phyloP scores from a whole-genome alignment of 2,329 filamentous ascomycete genomes.

The Curvularia verruculosa region DNA sequence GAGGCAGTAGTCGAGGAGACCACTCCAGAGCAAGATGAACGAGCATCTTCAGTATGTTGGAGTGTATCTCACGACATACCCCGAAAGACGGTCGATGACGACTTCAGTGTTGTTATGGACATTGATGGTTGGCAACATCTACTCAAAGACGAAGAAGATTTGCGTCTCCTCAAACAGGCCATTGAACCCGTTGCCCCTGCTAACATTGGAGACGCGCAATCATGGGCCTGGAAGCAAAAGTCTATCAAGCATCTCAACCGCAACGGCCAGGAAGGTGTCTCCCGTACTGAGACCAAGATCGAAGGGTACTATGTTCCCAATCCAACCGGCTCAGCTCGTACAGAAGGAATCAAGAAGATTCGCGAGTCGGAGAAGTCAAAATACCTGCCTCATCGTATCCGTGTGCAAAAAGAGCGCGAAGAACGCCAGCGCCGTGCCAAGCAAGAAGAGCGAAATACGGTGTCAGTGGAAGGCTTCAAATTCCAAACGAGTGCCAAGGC shows the following conservation, averaged over 20 bases:
- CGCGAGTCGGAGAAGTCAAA: slow-evolving; percentile 97
- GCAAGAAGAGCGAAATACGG: slow-evolving; percentile 59
- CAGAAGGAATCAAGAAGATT: slow-evolving; percentile 94
- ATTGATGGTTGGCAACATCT: slow-evolving; percentile 73
- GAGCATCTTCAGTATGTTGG: slow-evolving; percentile 64
- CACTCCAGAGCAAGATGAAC: slow-evolving; percentile 47
- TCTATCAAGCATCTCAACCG: slow-evolving; percentile 73
- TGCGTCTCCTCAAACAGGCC: slow-evolving; percentile 61
- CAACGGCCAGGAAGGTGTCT: slow-evolving; percentile 61
- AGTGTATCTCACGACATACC: slow-evolving; percentile 65
- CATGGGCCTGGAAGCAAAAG: slow-evolving; percentile 75
- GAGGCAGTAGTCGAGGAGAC: slow-evolving; percentile 39
- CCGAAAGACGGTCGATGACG: slow-evolving; percentile 69
- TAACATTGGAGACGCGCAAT: slow-evolving; percentile 62
- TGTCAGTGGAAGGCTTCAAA: slow-evolving; percentile 55
- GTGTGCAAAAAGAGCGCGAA: slow-evolving; percentile 88
- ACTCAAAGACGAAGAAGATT: slow-evolving; percentile 72
- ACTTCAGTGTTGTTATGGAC: slow-evolving; percentile 67
- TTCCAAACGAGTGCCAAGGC: slow-evolving; percentile 72
- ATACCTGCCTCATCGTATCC: slow-evolving; percentile 96
- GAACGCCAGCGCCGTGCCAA: slow-evolving; percentile 81
- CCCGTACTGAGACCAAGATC: slow-evolving; percentile 61
- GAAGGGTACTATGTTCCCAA: slow-evolving; percentile 84
- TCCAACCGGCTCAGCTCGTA: slow-evolving; percentile 81
- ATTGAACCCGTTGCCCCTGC: slow-evolving; percentile 56